These are phyloP conservation scores for Lasiodiplodia sp. DNA, from an alignment of 2,329 filamentous ascomycete genomes.

Conservation along the genomic window DNA sequence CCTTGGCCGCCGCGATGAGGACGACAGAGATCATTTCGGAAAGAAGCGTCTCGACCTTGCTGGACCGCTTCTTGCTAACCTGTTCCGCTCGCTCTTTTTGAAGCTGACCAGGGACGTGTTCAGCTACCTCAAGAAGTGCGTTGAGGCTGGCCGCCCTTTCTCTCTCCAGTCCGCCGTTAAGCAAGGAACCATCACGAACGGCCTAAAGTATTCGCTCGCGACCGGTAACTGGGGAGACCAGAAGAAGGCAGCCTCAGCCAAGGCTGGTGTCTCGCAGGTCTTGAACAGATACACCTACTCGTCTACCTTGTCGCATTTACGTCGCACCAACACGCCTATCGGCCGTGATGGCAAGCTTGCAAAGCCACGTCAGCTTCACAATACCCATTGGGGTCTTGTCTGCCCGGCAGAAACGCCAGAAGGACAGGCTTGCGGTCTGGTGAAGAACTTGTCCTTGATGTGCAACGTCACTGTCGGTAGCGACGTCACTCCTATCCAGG, in stretches of 20 bases:
- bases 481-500: constrained; percentile 85
- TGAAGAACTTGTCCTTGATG: constrained; percentile 98
- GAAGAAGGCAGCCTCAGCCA: constrained; percentile 95
- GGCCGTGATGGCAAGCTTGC: constrained; percentile 98
- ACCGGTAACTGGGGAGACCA: constrained; percentile 99
- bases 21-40: constrained; percentile 98
- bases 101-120: constrained; percentile 91
- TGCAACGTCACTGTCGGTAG: constrained; percentile 97
- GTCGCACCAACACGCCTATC: constrained; percentile 96
- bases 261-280: constrained; percentile 97
- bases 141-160: constrained; percentile 88
- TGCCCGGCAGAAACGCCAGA: constrained; percentile 98
- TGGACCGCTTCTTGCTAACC: constrained; percentile 90
- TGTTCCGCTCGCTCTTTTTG: constrained; percentile 91
- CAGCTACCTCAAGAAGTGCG: constrained; percentile 88
- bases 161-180: constrained; percentile 91
- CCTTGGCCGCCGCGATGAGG: constrained; percentile 88
- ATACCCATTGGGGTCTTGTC: constrained; percentile 97
- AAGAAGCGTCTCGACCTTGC: constrained; percentile 98
- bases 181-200: constrained; percentile 87
- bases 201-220: constrained; percentile 93
- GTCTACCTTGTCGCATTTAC: constrained; percentile 94
- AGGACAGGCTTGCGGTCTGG: constrained; percentile 96
- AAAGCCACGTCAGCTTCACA: constrained; percentile 96
- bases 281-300: constrained; percentile 97